Evolutionary conservation across 805 yeast species (phyloP).

Genomic region (Grigorovia jiainica): DNA sequence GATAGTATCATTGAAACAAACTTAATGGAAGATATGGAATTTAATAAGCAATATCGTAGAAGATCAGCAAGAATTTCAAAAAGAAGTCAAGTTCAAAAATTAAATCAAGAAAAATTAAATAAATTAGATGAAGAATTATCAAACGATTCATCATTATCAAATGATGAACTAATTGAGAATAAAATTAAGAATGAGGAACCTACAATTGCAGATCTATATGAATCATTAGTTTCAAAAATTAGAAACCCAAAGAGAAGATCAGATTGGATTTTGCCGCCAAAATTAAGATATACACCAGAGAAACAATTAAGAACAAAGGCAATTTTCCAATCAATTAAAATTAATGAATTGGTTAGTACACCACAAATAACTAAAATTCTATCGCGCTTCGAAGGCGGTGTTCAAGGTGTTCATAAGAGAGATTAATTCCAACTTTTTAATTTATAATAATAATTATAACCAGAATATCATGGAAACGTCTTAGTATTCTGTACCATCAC

Average conservation of each 20-base stretch:
- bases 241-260: conserved; percentile 27
- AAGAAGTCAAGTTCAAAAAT: conserved; percentile 5
- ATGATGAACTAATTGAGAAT: background rate
- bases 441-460: too few relatives aligned
- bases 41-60: conserved; percentile 3
- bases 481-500: too few relatives aligned
- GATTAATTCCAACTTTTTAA: too few relatives aligned
- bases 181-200: conserved; percentile 2
- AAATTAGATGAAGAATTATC: background rate
- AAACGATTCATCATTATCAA: background rate
- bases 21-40: background rate
- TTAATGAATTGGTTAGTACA: conserved; percentile 21
- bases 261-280: conserved; percentile 27
- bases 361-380: conserved; percentile 19
- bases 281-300: conserved; percentile 24
- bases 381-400: conserved; percentile 27
- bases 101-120: background rate
- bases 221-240: conserved; percentile 24
- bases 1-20: conserved; percentile 3
- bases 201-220: conserved; percentile 21
- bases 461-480: too few relatives aligned
- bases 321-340: conserved; percentile 22
- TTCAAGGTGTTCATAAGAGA: conserved; percentile 23
- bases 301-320: conserved; percentile 27
- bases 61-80: conserved; percentile 11